Conservation (phyloP, 805 yeast species). For the Monosporozyma aerobia region DNA sequence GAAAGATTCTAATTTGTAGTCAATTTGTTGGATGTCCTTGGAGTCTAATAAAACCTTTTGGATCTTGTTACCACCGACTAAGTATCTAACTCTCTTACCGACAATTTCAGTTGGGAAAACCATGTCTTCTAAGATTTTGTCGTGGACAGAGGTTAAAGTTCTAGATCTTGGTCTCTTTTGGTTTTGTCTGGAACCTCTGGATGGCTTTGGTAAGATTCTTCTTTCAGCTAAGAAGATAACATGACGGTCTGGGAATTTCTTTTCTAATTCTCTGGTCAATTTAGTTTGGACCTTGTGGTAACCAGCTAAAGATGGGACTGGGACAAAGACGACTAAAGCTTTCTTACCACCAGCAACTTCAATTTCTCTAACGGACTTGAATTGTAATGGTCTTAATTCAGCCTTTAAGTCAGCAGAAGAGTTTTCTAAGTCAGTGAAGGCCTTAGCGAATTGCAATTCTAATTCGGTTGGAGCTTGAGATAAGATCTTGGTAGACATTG, state of each 20-base stretch:
- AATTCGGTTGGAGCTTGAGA: constrained; percentile 94
- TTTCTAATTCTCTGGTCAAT: constrained; percentile 98
- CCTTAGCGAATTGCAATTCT: constrained; percentile 99
- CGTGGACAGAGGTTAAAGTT: constrained; percentile 98
- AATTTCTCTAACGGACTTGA: constrained; percentile 95
- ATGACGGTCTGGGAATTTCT: constrained; percentile 99
- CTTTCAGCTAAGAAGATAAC: constrained; percentile 99
- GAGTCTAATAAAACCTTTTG: constrained; percentile 96
- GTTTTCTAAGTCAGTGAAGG: constrained; percentile 89
- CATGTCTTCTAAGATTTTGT: constrained; percentile 95
- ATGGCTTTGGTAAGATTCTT: constrained; percentile 98
- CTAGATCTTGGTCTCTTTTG: constrained; percentile 99
- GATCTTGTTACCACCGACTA: constrained; percentile 97
- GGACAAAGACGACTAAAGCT: constrained; percentile 96
- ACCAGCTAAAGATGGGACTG: constrained; percentile 83
- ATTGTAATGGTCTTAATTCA: constrained; percentile 96
- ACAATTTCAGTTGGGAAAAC: constrained; percentile 99
- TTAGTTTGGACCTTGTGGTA: constrained; percentile 97
- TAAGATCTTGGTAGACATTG: constrained; percentile 63
- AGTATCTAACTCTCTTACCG: constrained; percentile 98
- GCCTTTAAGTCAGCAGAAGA: constrained; percentile 94
- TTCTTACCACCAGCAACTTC: constrained; percentile 98
- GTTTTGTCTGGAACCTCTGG: constrained; percentile 83
- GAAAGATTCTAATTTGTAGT: constrained; percentile 98
- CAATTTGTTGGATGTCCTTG: constrained; percentile 93